Conservation (phyloP, 2,329 filamentous ascomycete species). For the Trichophyton rubrum region DNA sequence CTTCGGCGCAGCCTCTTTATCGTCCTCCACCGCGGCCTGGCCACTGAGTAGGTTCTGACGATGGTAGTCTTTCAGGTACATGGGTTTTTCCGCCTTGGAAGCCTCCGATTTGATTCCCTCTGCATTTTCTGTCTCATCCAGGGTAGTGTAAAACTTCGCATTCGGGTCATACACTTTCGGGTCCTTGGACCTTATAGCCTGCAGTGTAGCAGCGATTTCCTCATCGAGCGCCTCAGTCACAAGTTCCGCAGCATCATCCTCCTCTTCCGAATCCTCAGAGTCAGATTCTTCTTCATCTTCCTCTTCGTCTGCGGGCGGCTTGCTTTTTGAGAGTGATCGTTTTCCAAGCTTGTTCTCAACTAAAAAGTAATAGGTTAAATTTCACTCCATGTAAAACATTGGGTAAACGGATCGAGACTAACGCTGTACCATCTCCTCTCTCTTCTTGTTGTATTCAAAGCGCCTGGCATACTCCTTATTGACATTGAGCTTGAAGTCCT, state of each 20-base stretch:
- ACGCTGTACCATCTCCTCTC: constrained; percentile 61
- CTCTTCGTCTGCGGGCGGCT: constrained; percentile 25
- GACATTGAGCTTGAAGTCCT: constrained; percentile 52
- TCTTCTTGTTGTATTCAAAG: constrained; percentile 96
- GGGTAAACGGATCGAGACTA: constrained; percentile 12
- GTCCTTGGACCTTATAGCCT: constrained; percentile 81
- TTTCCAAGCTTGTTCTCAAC: constrained; percentile 80
- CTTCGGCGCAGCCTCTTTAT: constrained; percentile 37
- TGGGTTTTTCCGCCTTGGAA: constrained; percentile 64
- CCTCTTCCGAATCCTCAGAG: constrained; percentile 57
- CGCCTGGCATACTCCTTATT: constrained; percentile 80
- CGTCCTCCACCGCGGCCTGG: constrained; percentile 50
- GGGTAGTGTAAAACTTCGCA: constrained; percentile 61
- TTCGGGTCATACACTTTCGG: constrained; percentile 77
- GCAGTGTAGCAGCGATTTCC: constrained; percentile 73
- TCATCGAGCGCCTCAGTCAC: constrained; percentile 74
- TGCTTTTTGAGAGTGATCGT: constrained; percentile 16
- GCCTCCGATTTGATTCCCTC: constrained; percentile 14
- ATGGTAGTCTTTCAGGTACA: constrained; percentile 83
- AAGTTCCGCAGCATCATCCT: constrained; percentile 82
- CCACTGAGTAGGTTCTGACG: constrained; percentile 75
- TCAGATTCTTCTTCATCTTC: constrained; percentile 45
- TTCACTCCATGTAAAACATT: not conserved
- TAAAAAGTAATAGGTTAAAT: constrained; percentile 23
- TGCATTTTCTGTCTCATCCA: constrained; percentile 41